Evolutionary conservation across 1,139 yeast genomes (phyloP).

Genomic region (Debaryomyces robertsiae): DNA sequence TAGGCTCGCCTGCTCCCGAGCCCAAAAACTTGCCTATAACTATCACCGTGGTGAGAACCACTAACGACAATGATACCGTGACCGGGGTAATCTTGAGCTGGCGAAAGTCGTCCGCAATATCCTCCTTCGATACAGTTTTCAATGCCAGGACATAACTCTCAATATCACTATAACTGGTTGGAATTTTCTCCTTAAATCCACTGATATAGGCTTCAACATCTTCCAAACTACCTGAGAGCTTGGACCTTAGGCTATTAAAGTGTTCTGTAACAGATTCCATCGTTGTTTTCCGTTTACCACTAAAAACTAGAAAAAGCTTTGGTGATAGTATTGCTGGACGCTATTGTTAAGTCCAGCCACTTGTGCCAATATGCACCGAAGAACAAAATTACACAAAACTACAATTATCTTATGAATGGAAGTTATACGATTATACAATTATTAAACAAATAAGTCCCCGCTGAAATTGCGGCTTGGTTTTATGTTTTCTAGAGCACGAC

Average conservation of each 20-base stretch:
- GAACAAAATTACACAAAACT: constrained; percentile 10
- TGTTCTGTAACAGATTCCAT: constrained; percentile 15
- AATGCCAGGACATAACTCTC: constrained; percentile 9
- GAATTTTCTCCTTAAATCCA: constrained; percentile 13
- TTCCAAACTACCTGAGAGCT: constrained; percentile 15
- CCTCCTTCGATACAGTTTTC: constrained; percentile 19
- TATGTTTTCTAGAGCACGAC: constrained; percentile 28
- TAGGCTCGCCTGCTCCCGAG: constrained; percentile 12
- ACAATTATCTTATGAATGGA: constrained; percentile 1
- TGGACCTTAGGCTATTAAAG: constrained; percentile 16
- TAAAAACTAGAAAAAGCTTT: neutral
- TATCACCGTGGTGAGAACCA: constrained; percentile 34
- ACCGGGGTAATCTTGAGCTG: constrained; percentile 35
- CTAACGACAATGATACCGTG: constrained; percentile 37
- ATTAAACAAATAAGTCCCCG: constrained; percentile 37
- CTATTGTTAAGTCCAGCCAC: constrained; percentile 6
- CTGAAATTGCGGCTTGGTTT: constrained; percentile 33
- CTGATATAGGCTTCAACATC: constrained; percentile 16
- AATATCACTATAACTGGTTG: constrained; percentile 7
- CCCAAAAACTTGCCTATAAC: constrained; percentile 18
- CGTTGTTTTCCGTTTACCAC: constrained; percentile 1
- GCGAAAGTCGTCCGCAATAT: constrained; percentile 33
- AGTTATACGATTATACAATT: neutral
- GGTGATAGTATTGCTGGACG: constrained; percentile 3
- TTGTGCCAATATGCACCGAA: too few species aligned